phyloP scores from a whole-genome alignment of 257 asterid species.

The Oldenlandia corymbosa region DNA sequence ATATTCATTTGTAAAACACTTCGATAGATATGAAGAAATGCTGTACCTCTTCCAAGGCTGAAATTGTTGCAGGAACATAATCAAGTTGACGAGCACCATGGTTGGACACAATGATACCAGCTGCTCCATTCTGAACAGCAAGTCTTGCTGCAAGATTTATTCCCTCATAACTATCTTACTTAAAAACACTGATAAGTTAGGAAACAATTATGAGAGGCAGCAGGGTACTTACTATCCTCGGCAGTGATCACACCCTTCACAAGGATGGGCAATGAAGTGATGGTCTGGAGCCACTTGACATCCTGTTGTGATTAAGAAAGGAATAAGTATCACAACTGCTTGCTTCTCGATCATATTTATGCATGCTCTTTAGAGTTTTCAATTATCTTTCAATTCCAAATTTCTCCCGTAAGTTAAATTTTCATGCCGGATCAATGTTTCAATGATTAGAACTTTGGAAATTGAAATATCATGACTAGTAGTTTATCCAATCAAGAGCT shows the following conservation, averaged over 20 bases:
- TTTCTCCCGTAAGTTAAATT: not conserved
- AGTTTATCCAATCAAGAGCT: not conserved
- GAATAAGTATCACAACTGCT: not conserved
- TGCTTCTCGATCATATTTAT: not conserved
- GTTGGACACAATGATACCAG: conserved; percentile 87
- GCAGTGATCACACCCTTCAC: conserved; percentile 96
- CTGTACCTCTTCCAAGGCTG: conserved; percentile 81
- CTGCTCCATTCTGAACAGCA: conserved; percentile 83
- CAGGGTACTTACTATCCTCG: conserved; percentile 61
- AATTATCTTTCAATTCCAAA: not conserved
- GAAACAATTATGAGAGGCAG: conserved; percentile 1
- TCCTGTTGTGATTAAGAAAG: conserved; percentile 46
- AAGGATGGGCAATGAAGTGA: conserved; percentile 85
- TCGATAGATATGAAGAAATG: not conserved
- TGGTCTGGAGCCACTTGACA: conserved; percentile 94
- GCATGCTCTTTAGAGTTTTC: not conserved
- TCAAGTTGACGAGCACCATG: conserved; percentile 99
- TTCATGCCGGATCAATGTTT: conserved; percentile 2
- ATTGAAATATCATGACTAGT: not conserved
- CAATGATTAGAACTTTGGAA: not conserved
- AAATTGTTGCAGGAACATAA: conserved; percentile 81
- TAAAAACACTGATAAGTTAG: not conserved
- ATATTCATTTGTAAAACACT: not conserved
- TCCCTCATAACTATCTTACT: conserved; percentile 9
- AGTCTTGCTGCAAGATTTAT: conserved; percentile 55